A percentile compares a stretch with the other conserved stretches of the same genome.
These are phyloP conservation scores for Cercospora citrullina DNA, from an alignment of 2,329 filamentous ascomycete genomes.

Conservation along the genomic window DNA sequence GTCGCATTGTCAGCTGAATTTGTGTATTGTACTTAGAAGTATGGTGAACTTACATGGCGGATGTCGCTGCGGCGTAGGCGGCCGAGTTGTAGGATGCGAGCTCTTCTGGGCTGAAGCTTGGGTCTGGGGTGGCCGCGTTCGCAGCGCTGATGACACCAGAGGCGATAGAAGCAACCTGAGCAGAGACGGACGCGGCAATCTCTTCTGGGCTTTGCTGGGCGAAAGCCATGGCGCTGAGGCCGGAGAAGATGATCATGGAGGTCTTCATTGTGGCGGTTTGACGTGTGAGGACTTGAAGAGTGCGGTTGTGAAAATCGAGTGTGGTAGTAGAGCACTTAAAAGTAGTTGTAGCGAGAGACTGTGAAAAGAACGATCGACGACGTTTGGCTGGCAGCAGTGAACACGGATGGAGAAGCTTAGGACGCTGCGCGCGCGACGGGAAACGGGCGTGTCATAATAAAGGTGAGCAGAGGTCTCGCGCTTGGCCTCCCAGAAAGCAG, in stretches of 20 bases:
- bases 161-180: slow-evolving; percentile 16
- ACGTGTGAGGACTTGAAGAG: not conserved
- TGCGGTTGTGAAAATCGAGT: not conserved
- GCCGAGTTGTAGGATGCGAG: slow-evolving; percentile 24
- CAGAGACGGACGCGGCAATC: slow-evolving; percentile 19
- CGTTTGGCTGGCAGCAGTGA: not conserved
- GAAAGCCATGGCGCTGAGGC: slow-evolving; percentile 28
- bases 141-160: slow-evolving; percentile 16
- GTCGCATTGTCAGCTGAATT: slow-evolving; percentile 3
- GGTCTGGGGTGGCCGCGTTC: slow-evolving; percentile 16
- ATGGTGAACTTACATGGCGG: slow-evolving; percentile 15
- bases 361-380: not conserved
- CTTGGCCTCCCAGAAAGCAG: not conserved
- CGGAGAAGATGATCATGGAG: slow-evolving; percentile 26
- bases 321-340: not conserved
- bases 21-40: no score
- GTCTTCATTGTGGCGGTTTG: slow-evolving; percentile 27
- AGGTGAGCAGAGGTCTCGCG: not conserved
- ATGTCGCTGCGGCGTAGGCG: slow-evolving; percentile 17
- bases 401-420: not conserved
- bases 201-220: slow-evolving; percentile 20
- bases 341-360: not conserved
- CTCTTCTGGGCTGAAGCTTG: slow-evolving; percentile 17
- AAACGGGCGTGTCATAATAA: not conserved
- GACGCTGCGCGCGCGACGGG: not conserved